These are phyloP conservation scores for Camelina neglecta DNA, from an alignment of 345 rosid species.

Conservation along the genomic window DNA sequence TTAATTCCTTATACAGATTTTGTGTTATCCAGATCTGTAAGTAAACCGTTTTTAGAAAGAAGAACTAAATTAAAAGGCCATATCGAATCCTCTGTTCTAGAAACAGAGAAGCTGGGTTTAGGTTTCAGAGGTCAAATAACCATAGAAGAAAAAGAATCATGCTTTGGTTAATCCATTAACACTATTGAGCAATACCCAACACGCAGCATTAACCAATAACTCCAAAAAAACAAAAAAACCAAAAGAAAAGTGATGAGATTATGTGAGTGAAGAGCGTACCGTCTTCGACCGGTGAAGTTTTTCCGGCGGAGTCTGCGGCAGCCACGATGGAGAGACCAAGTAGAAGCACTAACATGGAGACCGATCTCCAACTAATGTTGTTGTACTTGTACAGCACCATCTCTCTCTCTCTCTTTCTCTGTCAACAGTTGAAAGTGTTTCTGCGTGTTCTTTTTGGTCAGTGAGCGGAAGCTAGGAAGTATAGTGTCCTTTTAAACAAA, in stretches of 20 bases:
- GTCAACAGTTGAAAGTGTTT: constrained; percentile 24
- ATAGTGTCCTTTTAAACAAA: constrained; percentile 51
- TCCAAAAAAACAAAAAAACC: neutral
- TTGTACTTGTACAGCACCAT: constrained; percentile 46
- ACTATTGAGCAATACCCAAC: neutral
- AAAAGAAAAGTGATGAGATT: neutral
- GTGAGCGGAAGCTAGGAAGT: constrained; percentile 24
- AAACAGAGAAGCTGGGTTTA: constrained; percentile 6
- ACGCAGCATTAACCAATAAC: neutral
- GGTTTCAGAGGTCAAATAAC: neutral
- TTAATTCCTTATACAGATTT: neutral
- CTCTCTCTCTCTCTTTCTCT: constrained; percentile 7
- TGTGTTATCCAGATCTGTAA: constrained; percentile 6
- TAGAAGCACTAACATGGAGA: constrained; percentile 47
- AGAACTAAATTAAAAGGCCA: neutral
- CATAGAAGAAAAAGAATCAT: neutral
- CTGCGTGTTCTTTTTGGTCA: constrained; percentile 29
- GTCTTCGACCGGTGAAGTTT: constrained; percentile 58
- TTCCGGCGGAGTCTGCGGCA: constrained; percentile 32
- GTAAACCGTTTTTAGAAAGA: neutral
- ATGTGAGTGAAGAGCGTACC: constrained; percentile 49
- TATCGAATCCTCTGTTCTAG: constrained; percentile 15
- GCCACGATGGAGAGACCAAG: constrained; percentile 29
- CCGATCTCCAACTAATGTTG: constrained; percentile 42
- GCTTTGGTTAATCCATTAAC: constrained; percentile 16